Percentiles rank a stretch among this genome's conserved stretches.
Conservation (phyloP, 805 yeast genomes). For the Lachancea dasiensis region DNA sequence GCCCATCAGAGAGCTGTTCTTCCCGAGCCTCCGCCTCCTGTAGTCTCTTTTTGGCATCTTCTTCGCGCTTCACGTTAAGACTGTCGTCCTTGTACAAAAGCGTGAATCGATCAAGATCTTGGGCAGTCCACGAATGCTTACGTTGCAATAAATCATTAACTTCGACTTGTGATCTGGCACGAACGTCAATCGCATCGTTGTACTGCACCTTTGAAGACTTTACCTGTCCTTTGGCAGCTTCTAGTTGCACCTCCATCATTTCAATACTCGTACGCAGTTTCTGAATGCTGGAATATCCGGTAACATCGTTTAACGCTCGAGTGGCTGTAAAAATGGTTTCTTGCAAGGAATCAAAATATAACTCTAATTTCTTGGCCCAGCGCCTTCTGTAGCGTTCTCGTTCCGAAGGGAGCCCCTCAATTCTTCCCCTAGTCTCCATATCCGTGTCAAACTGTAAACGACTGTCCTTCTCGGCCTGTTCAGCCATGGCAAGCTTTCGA, state of each 20-base stretch:
- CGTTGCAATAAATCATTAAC: constrained; percentile 83
- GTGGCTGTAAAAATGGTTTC: constrained; percentile 56
- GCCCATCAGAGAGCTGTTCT: constrained; percentile 61
- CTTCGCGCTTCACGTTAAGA: constrained; percentile 55
- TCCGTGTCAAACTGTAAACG: constrained; percentile 34
- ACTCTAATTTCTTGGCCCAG: constrained; percentile 41
- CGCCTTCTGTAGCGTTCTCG: constrained; percentile 36
- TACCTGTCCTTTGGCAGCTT: constrained; percentile 43
- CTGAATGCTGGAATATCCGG: constrained; percentile 85
- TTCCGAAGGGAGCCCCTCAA: constrained; percentile 41
- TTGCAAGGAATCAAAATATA: constrained; percentile 50
- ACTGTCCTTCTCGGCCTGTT: constrained; percentile 31
- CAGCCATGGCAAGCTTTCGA: constrained; percentile 33
- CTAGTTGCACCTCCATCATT: constrained; percentile 45
- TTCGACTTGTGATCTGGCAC: constrained; percentile 72
- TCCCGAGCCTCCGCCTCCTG: constrained; percentile 52
- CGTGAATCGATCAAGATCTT: constrained; percentile 81
- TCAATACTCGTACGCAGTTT: constrained; percentile 58
- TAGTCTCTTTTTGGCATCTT: constrained; percentile 42
- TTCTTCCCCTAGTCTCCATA: constrained; percentile 27
- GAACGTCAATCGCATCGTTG: constrained; percentile 51
- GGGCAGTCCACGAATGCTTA: constrained; percentile 72
- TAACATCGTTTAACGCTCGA: constrained; percentile 74
- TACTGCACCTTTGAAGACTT: constrained; percentile 45
- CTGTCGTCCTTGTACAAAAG: constrained; percentile 77